These are phyloP conservation scores for Claviceps sp. DNA, from an alignment of 2,329 filamentous ascomycete genomes.

Conservation along the genomic window DNA sequence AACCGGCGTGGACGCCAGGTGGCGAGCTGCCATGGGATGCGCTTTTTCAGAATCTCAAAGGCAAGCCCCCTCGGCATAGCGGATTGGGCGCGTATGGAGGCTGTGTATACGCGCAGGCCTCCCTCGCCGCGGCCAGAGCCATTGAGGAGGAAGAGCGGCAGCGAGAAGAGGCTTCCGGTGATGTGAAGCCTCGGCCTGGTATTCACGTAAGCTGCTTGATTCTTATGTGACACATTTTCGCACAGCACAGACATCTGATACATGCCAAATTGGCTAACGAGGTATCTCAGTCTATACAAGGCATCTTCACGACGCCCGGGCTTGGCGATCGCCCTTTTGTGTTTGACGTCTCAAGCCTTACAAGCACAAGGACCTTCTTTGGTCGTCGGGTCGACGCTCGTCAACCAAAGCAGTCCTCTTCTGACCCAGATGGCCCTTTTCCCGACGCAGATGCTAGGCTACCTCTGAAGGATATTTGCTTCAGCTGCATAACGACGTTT, in stretches of 20 bases:
- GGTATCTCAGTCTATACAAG: conserved; percentile 35
- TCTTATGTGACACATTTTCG: too few species aligned
- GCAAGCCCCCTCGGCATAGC: conserved; percentile 8
- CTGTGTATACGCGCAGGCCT: conserved; percentile 24
- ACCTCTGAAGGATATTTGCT: conserved; percentile 30
- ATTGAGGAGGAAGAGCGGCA: conserved; percentile 19
- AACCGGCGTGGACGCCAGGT: conserved; percentile 21
- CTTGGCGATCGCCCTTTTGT: conserved; percentile 37
- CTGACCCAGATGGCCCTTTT: conserved; percentile 22
- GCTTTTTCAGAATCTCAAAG: conserved; percentile 6
- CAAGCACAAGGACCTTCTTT: conserved; percentile 33
- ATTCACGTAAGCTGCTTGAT: conserved; percentile 22
- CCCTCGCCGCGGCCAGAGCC: conserved; percentile 22
- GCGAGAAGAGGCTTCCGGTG: conserved; percentile 2
- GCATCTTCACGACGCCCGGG: conserved; percentile 38
- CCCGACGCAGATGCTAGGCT: conserved; percentile 24
- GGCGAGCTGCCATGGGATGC: conserved; percentile 17
- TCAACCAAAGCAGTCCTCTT: conserved; percentile 30
- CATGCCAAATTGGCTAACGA: too few species aligned
- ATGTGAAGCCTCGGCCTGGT: conserved; percentile 13
- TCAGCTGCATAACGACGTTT: conserved; percentile 40
- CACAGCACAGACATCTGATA: too few species aligned
- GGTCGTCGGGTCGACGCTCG: conserved; percentile 35
- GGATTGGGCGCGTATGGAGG: conserved; percentile 21
- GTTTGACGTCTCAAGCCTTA: conserved; percentile 32